Evolutionary conservation across 352 stramenopile species (phyloP).

Genomic region (Phytophthora pseudosyringae): DNA sequence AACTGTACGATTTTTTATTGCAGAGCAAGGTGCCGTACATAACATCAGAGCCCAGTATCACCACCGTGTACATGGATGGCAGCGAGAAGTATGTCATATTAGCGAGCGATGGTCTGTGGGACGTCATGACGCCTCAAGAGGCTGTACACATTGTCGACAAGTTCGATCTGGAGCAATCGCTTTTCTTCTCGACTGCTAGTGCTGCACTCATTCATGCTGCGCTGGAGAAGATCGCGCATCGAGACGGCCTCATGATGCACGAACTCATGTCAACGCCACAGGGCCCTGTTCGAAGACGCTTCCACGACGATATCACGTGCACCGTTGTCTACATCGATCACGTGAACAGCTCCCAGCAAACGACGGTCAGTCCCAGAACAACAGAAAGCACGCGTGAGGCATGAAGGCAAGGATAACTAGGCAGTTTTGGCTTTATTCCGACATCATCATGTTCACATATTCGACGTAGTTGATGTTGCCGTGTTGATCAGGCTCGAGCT

Average conservation of each 20-base stretch:
- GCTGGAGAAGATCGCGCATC: slow-evolving; percentile 72
- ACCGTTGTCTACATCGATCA: slow-evolving; percentile 72
- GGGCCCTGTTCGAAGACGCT: slow-evolving; percentile 55
- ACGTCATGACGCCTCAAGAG: slow-evolving; percentile 74
- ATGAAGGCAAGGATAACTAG: slow-evolving; percentile 15
- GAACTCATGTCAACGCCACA: slow-evolving; percentile 65
- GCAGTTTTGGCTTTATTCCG: slow-evolving; percentile 49
- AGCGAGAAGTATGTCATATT: slow-evolving; percentile 77
- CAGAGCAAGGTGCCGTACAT: slow-evolving; percentile 86
- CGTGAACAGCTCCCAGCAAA: slow-evolving; percentile 15
- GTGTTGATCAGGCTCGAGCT: slow-evolving; percentile 93
- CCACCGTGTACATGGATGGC: slow-evolving; percentile 51
- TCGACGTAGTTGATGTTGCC: slow-evolving; percentile 94
- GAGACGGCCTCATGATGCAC: slow-evolving; percentile 74
- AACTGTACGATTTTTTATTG: slow-evolving; percentile 4
- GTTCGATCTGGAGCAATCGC: slow-evolving; percentile 57
- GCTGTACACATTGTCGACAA: slow-evolving; percentile 69
- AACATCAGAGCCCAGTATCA: slow-evolving; percentile 70
- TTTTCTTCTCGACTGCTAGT: slow-evolving; percentile 66
- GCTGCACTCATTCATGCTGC: slow-evolving; percentile 72
- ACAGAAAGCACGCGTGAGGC: slow-evolving; percentile 11
- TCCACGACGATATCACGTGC: slow-evolving; percentile 85
- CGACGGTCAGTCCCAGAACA: slow-evolving; percentile 10
- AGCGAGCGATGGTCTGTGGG: slow-evolving; percentile 86
- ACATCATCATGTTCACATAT: slow-evolving; percentile 97